A percentile compares a stretch with the other conserved stretches of the same genome.
Conservation (phyloP, 305 asterid species). For the Stenogyne calaminthoides region DNA sequence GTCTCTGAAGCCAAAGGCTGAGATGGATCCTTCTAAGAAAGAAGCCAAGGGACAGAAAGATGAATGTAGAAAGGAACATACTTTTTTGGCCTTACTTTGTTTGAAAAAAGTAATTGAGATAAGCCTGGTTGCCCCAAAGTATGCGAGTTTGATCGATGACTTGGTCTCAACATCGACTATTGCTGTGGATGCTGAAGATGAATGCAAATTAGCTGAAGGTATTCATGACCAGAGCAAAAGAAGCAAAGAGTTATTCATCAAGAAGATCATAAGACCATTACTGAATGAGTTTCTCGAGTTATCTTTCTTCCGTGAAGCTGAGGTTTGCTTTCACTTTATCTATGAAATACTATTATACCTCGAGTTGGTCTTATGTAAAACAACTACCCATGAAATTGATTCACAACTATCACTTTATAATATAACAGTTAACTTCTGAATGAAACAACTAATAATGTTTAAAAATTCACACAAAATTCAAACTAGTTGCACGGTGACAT, state of each 20-base stretch:
- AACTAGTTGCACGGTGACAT: too few relatives aligned
- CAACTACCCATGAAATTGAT: neutral
- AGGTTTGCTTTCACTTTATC: constrained; percentile 50
- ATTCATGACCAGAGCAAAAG: constrained; percentile 49
- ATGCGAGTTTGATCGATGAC: constrained; percentile 52
- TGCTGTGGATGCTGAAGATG: constrained; percentile 36
- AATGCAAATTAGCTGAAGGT: constrained; percentile 49
- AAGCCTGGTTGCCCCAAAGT: constrained; percentile 48
- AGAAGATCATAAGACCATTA: constrained; percentile 54
- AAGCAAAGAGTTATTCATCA: constrained; percentile 61
- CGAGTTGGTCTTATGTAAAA: too few relatives aligned
- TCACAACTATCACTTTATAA: neutral
- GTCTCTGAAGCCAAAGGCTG: constrained; percentile 48
- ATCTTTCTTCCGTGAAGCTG: constrained; percentile 72
- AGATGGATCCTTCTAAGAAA: constrained; percentile 45
- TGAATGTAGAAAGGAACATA: constrained; percentile 61
- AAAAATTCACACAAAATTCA: too few relatives aligned
- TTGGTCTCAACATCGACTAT: constrained; percentile 45
- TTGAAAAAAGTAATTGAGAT: constrained; percentile 63
- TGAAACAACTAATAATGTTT: neutral
- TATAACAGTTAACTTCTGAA: neutral
- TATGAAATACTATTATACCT: neutral
- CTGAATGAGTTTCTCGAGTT: constrained; percentile 50
- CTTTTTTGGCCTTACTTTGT: constrained; percentile 62
- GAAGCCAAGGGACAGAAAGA: constrained; percentile 45